phyloP scores from a whole-genome alignment of 192 early-diverging fungal species.

The Chytriomyces sp. region DNA sequence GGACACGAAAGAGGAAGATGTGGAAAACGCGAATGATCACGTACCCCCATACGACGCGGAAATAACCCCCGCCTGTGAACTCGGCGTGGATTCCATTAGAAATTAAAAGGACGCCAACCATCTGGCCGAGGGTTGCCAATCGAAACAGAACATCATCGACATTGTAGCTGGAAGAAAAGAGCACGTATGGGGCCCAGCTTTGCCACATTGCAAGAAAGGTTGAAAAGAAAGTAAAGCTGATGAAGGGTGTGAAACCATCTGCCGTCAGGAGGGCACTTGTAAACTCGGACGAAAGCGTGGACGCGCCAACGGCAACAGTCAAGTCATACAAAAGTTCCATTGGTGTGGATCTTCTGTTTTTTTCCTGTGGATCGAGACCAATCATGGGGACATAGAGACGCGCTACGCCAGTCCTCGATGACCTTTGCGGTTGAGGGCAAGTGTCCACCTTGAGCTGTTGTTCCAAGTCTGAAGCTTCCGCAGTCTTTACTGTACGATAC shows the following conservation, averaged over 20 bases:
- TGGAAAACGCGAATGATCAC: slow-evolving; percentile 10
- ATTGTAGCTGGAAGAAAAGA: not conserved
- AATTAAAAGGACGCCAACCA: slow-evolving; percentile 10
- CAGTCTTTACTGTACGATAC: too few species aligned
- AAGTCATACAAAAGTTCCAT: slow-evolving; percentile 5
- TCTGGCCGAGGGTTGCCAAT: slow-evolving; percentile 3
- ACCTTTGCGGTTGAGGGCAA: too few species aligned
- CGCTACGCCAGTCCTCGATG: too few species aligned
- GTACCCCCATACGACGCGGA: not conserved
- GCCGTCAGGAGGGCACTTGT: too few species aligned
- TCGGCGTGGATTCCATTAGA: not conserved
- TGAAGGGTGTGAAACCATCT: too few species aligned
- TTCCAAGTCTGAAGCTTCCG: too few species aligned
- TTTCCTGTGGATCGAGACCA: too few species aligned
- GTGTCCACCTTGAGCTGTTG: too few species aligned
- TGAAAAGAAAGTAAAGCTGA: too few species aligned
- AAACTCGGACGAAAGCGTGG: not conserved
- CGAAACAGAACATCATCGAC: slow-evolving; percentile 8
- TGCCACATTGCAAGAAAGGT: too few species aligned
- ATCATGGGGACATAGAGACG: too few species aligned
- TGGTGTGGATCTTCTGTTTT: not conserved
- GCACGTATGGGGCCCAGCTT: slow-evolving; percentile 2
- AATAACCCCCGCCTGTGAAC: too few species aligned
- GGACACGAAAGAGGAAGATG: not conserved
- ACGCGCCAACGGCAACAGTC: not conserved